Percentiles rank a stretch among this genome's conserved stretches.
phyloP scores from a whole-genome alignment of 768 basidiomycete species.

The Phylloporus sp. region DNA sequence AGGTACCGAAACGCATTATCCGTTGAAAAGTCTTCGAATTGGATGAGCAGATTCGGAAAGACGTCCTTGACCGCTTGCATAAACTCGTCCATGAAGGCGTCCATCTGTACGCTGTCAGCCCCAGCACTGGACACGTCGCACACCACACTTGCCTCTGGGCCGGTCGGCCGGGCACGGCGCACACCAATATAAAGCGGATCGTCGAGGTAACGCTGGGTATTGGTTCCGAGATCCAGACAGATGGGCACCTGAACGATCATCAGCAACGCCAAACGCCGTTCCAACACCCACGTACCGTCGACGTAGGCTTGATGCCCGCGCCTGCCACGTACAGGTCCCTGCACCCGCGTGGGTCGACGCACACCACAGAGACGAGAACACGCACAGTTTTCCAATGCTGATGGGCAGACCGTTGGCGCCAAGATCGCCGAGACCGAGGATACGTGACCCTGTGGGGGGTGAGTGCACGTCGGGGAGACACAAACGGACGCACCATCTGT shows the following conservation, averaged over 20 bases:
- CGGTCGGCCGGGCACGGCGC: constrained; percentile 48
- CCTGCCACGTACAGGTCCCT: constrained; percentile 69
- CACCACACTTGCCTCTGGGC: constrained; percentile 36
- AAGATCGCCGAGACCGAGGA: constrained; percentile 61
- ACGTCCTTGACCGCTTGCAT: constrained; percentile 63
- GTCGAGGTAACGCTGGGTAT: constrained; percentile 59
- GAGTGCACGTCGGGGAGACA: not conserved
- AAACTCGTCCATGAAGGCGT: constrained; percentile 73
- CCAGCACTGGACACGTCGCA: not conserved
- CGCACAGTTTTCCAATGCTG: constrained; percentile 69
- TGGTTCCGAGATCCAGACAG: constrained; percentile 73
- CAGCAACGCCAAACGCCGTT: not conserved
- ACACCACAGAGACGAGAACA: constrained; percentile 10
- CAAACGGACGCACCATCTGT: constrained; percentile 53
- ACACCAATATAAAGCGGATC: constrained; percentile 78
- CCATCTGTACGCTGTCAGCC: constrained; percentile 42
- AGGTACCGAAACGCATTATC: constrained; percentile 77
- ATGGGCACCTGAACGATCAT: constrained; percentile 46
- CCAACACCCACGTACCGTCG: constrained; percentile 33
- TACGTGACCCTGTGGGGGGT: constrained; percentile 50
- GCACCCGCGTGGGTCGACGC: not conserved
- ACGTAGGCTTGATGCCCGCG: constrained; percentile 57
- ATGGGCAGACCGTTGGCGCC: constrained; percentile 46
- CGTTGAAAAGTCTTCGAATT: constrained; percentile 76
- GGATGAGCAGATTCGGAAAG: constrained; percentile 67